Percentiles rank a stretch among this genome's conserved stretches.
phyloP scores from a whole-genome alignment of 1,284 basidiomycete species.

The Rhodotorula mucilaginosa region DNA sequence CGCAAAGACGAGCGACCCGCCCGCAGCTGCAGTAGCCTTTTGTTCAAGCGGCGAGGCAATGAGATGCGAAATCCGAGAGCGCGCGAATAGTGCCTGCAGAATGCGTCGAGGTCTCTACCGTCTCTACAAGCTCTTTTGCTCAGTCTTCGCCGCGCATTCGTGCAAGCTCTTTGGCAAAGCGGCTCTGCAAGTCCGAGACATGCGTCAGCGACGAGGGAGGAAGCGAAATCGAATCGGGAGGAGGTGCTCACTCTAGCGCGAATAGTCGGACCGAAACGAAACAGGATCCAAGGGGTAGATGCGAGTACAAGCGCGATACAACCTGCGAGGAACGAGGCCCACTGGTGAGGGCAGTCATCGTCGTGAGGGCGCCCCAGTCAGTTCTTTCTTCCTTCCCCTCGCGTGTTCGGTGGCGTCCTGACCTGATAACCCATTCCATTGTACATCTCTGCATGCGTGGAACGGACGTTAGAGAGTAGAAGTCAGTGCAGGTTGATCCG shows the following conservation, averaged over 20 bases:
- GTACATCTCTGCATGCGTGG: slow-evolving; percentile 20
- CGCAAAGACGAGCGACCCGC: too few species aligned
- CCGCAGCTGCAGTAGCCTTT: too few species aligned
- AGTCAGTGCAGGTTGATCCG: too few species aligned
- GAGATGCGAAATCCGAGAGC: background rate
- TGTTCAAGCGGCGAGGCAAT: background rate
- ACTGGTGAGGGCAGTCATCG: background rate
- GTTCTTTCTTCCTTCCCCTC: background rate
- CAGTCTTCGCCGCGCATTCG: background rate
- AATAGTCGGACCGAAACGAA: slow-evolving; percentile 25
- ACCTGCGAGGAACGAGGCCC: slow-evolving; percentile 34
- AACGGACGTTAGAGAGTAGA: too few species aligned
- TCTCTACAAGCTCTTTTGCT: background rate
- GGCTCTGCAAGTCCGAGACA: slow-evolving; percentile 7
- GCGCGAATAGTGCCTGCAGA: background rate
- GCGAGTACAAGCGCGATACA: slow-evolving; percentile 24
- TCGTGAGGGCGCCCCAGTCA: too few species aligned
- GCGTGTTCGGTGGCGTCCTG: background rate
- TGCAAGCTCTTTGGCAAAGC: slow-evolving; percentile 34
- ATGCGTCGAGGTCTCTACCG: background rate
- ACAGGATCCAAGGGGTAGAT: slow-evolving; percentile 25
- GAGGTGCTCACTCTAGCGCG: slow-evolving; percentile 22
- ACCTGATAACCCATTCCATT: slow-evolving; percentile 27
- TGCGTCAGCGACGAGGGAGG: background rate
- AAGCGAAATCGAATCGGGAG: too few species aligned